Evolutionary conservation across 2,329 filamentous ascomycete species (phyloP), one percentile per base, ranked within the genome.

Genomic region (Phialophora expanda): DNA sequence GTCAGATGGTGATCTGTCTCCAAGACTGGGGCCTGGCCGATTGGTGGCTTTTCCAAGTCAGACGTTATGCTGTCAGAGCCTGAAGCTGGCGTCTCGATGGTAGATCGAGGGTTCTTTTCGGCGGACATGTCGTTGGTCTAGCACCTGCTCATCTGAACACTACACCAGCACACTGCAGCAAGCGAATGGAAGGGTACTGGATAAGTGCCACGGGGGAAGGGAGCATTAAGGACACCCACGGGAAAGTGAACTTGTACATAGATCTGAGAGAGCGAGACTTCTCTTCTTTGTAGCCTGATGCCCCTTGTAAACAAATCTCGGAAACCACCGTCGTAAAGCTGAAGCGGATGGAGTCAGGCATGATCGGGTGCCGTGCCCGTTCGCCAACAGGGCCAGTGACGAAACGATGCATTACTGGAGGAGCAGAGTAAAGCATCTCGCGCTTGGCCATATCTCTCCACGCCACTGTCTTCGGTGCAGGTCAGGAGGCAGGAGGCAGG

Each of bases 1-100:
- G 56, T 58, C 11, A 74, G 57, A 63, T 71, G 34, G 48, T 64
- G 20, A 32, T 57, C 55, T 17, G 44, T 54, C 30, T 64, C 61
- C 34, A 30, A 41, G 4, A 41, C n/a, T 28, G 55, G 30, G 20
- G 2, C 24, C 24, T 30, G n/a, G 12, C 14, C n/a, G 11, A n/a
- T 24, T 32, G 17, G 24, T 59, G 55, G 56, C 54, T 46, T 51
- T 20, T 64, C 30, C 30, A 22, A 38, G 26, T 34, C 48, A 4
- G 61, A 34, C 20, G 14, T 46, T 20, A 20, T 54, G 30, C 48
- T 59, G 6, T 64, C 55, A n/a, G 55, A 12, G 12, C n/a, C 9
- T 59, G 44, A 26, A 5, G 22, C 12, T 38, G 55, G 14, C 44
- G 48, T 34, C 12, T 1, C 14, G 30, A 20, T 41, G 32, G 20